Evolutionary conservation across 2,329 filamentous ascomycete genomes (phyloP), one percentile per base, ranked within the genome.

Genomic region (Macroventuria anomochaeta): DNA sequence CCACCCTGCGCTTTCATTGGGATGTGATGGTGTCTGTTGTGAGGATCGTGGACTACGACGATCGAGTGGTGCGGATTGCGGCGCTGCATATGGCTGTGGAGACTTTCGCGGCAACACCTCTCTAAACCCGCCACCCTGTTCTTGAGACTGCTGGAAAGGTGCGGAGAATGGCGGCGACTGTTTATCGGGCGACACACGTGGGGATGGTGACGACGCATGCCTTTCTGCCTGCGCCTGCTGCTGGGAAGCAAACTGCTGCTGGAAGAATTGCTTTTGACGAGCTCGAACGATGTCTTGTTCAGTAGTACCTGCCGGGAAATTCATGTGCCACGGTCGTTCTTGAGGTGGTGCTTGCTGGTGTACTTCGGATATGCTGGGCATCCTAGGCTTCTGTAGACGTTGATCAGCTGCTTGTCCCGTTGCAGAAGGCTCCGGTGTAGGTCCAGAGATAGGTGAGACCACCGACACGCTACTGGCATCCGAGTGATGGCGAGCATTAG

Each of bases 251-350:
- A 73, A 62, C 17, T 70, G 69, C 53, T 71, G 64, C 39, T 70
- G 62, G 58, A 75, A 69, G 10, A 71, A 70, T 41, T 75, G 72
- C 37, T 67, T 63, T 31, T 74, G 72, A 8, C 67, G 70, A 47
- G 70, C 69, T 33, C 70, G 67, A 34, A 73, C 70, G 47, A 73
- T 72, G 34, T 75, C 72, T 44, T 74, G 69, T 33, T 73, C 70
- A 2, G 69, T 72, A 2, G 67, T 69, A 43, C 71, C 70, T 21
- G 64, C 62, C 4, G 70, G 72, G 12, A 75, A 61, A 44, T 70
- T 70, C 46, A 73, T 46, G 54, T 72, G 67, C 70, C 70, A 74
- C 13, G 67, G 67, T 13, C 63, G 59, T 46, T 72, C 67, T 18
- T 51, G 47, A n/a, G 13, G 34, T 17, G 44, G 50, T 21, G 25